Base-by-base conservation (phyloP, 106 monocot genomes). In the Dendrobium nobile region DNA sequence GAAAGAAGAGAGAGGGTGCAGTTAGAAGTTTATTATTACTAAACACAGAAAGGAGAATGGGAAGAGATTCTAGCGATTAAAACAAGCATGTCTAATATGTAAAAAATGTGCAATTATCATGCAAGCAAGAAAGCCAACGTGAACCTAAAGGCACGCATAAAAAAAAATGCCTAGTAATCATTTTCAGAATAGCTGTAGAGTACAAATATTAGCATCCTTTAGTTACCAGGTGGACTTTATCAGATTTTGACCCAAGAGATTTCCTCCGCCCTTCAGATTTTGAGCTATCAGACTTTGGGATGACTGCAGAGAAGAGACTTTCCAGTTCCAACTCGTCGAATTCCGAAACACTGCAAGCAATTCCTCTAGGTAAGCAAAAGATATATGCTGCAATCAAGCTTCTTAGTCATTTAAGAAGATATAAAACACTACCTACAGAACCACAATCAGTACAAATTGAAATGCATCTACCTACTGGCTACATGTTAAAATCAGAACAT, bases 271-370 rank as follows among this genome's bases (percentile, higher is more conserved):
- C 88, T 17, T 90, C 92, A 72, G 91, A 86, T 72, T 92, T 95
- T n/a, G 92, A 92, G 48, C 75, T 77, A 75, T 86, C 89, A 80
- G 85, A 65, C 85, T 99, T 99, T 73, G 99, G 93, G 48, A 99
- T 87, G 67, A 81, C 91, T 73, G 99, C 84, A 76, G 99, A 88
- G 79, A 99, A 99, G 65, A 99, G 93, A 48, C 79, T 90, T 77
- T 99, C 93, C 59, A 99, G 88, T 84, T 99, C 99, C 77, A 88
- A 91, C 26, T 93, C 89, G 78, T 99, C 99, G 88, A 95, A 99
- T 73, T 99, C 95, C 80, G 91, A 90, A 80, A 84, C 75, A 90
- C 98, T 98, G 83, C 79, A 81, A 67, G 42, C 58, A 89, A 75
- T 75, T 19, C 72, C 6, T 18, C 54, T 18, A 11, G 75, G n/a